A percentile compares a stretch with the other conserved stretches of the same genome.
Conservation (phyloP, 106 monocot species). For the Amphibolis antarctica region DNA sequence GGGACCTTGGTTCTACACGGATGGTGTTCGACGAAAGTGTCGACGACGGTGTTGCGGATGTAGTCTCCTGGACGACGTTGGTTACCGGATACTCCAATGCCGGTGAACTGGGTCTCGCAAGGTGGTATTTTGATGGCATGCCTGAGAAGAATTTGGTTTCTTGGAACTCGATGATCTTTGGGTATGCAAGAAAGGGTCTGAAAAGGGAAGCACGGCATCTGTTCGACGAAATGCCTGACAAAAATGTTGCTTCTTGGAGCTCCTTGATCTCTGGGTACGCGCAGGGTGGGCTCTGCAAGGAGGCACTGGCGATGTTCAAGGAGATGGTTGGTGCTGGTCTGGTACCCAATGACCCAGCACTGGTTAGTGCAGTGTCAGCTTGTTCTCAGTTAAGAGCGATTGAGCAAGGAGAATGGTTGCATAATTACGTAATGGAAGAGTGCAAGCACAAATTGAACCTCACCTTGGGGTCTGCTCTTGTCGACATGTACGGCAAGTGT, state of each 20-base stretch:
- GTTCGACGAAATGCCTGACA: conserved; percentile 49
- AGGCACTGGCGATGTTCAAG: conserved; percentile 32
- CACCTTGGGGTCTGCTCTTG: conserved; percentile 31
- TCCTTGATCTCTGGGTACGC: conserved; percentile 48
- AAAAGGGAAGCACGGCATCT: conserved; percentile 18
- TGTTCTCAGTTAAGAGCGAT: conserved; percentile 36
- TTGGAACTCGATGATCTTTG: conserved; percentile 67
- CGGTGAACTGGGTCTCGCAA: conserved; percentile 30
- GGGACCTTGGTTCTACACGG: conserved; percentile 28
- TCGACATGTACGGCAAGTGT: conserved; percentile 73
- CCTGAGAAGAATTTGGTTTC: conserved; percentile 46
- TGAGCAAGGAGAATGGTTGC: conserved; percentile 31
- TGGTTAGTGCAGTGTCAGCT: conserved; percentile 43
- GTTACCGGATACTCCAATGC: conserved; percentile 36
- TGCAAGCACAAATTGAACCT: conserved; percentile 4
- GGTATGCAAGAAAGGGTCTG: conserved; percentile 27
- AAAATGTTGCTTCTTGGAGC: conserved; percentile 44
- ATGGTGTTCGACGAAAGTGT: conserved; percentile 34
- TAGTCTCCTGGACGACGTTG: conserved; percentile 66
- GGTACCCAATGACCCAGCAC: conserved; percentile 28
- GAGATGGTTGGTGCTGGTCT: conserved; percentile 24
- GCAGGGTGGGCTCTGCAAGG: conserved; percentile 25
- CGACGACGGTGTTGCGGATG: conserved; percentile 23
- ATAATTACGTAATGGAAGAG: conserved; percentile 16
- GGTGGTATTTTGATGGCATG: conserved; percentile 41